Percentiles rank a stretch among this genome's conserved stretches.
phyloP scores from a whole-genome alignment of 2,329 filamentous ascomycete species.

The Pleoardoris graminearum region DNA sequence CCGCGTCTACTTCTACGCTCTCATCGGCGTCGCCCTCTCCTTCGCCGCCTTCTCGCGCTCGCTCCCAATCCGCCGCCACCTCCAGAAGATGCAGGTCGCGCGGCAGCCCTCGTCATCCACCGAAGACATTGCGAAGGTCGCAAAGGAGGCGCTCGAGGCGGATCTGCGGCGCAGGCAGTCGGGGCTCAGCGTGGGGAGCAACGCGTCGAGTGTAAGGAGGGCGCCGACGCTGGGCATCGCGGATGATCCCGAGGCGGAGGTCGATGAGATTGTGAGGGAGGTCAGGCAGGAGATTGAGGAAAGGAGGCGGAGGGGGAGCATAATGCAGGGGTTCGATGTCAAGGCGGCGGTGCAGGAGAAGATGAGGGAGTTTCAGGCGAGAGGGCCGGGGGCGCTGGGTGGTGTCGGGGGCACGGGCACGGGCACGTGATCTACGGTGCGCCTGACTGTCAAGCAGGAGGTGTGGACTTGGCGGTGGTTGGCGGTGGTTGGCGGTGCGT shows the following conservation, averaged over 20 bases:
- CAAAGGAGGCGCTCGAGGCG: conserved; percentile 23
- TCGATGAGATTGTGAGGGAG: conserved; percentile 78
- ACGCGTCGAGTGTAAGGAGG: conserved; percentile 53
- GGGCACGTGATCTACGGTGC: too few relatives aligned
- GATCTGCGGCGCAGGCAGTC: conserved; percentile 31
- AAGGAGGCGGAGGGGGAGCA: conserved; percentile 51
- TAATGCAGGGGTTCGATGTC: conserved; percentile 41
- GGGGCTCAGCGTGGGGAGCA: conserved; percentile 58
- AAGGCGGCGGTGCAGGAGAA: conserved; percentile 44
- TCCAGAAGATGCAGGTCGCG: conserved; percentile 40
- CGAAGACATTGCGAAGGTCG: conserved; percentile 37
- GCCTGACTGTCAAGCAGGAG: too few relatives aligned
- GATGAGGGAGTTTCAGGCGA: conserved; percentile 36
- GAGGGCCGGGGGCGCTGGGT: not conserved
- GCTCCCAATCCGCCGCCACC: conserved; percentile 60
- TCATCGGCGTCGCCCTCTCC: conserved; percentile 66
- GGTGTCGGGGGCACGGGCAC: not conserved
- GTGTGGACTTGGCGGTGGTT: too few relatives aligned
- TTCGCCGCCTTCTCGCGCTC: conserved; percentile 81
- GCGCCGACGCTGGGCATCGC: conserved; percentile 77
- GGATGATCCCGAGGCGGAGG: conserved; percentile 72
- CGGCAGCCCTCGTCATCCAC: conserved; percentile 28
- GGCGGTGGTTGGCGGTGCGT: too few relatives aligned
- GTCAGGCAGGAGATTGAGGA: conserved; percentile 72
- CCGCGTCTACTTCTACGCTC: conserved; percentile 84